phyloP scores from a whole-genome alignment of 352 stramenopile genomes.

The Aphanomyces invadans region DNA sequence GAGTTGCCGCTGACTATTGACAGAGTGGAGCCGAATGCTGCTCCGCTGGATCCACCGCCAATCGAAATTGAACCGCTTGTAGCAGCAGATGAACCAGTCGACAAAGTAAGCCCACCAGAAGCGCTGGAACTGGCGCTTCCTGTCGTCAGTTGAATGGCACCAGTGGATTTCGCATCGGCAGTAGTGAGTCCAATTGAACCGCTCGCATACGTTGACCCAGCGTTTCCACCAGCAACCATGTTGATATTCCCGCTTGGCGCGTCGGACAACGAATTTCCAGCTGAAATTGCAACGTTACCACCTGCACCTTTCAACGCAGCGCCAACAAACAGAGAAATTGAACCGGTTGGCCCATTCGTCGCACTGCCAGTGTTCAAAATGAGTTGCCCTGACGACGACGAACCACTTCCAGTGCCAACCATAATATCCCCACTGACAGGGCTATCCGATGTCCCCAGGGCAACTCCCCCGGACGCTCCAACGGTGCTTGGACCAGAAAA shows the following conservation, averaged over 20 bases:
- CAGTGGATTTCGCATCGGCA: not conserved
- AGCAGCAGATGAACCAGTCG: conserved; percentile 19
- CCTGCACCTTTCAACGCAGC: conserved; percentile 24
- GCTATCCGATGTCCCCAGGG: not conserved
- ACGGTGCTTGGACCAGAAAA: conserved; percentile 1
- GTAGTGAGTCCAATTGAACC: conserved; percentile 7
- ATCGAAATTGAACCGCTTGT: conserved; percentile 27
- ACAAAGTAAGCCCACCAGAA: not conserved
- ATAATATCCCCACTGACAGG: not conserved
- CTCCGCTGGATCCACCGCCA: not conserved
- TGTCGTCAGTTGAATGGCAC: conserved; percentile 2
- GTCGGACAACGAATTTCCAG: not conserved
- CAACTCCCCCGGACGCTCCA: not conserved
- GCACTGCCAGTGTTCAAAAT: conserved; percentile 4
- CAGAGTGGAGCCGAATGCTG: not conserved
- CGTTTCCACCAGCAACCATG: not conserved
- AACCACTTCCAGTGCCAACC: not conserved
- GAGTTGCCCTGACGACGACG: not conserved
- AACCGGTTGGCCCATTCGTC: not conserved
- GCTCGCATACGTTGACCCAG: not conserved
- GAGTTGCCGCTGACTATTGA: conserved; percentile 2
- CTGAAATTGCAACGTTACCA: conserved; percentile 26
- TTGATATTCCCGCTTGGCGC: not conserved
- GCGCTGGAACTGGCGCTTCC: not conserved
- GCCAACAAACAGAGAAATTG: conserved; percentile 10